Evolutionary conservation across 192 early-diverging fungal genomes (phyloP), one percentile per base, ranked within the genome.

Genomic region (Coemansia sp.): DNA sequence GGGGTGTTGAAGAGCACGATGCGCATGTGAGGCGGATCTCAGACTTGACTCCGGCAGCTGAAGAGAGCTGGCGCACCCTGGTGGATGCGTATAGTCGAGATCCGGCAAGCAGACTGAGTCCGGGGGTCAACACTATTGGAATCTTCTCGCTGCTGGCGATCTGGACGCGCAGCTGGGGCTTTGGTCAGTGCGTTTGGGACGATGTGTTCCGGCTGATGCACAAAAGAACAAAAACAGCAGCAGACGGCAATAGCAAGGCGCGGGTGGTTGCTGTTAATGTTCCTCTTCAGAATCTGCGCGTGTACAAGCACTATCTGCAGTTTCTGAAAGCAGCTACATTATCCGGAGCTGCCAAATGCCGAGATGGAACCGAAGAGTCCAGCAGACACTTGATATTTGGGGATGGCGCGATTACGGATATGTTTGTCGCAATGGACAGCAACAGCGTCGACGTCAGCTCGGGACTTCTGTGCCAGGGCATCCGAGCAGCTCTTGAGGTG

Each of bases 271-370:
- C 12, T 21, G 39, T 59, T 11, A n/a, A 22, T 13, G n/a, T 13
- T 18, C 68, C 69, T 19, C 49, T 77, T 32, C 65, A 68, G 46
- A 13, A 68, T 21, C 70, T 76, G 36, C 70, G 74, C 13, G 9
- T 76, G 11, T 81, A 76, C 68, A 76, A 76, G 58, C 63, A 73
- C 67, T 81, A 81, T 49, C 18, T 81, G 54, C 60, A 74, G 49
- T 75, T 68, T 32, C 37, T 75, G 19, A 47, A 65, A 0, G 52
- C 55, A 36, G 59, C 67, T 11, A 40, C 73, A 2, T 36, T 62
- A 19, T 66, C 60, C 12, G 21, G 39, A 16, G 61, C 55, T 13
- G 37, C 46, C 64, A 56, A 66, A n/a, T 18, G n/a, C 18, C n/a
- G 15, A 55, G 19, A 49, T 45, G 36, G 10, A 13, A 18, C 9